A percentile compares a stretch with the other conserved stretches of the same genome.
phyloP scores from a whole-genome alignment of 768 basidiomycete species.

The Mycena maculata region DNA sequence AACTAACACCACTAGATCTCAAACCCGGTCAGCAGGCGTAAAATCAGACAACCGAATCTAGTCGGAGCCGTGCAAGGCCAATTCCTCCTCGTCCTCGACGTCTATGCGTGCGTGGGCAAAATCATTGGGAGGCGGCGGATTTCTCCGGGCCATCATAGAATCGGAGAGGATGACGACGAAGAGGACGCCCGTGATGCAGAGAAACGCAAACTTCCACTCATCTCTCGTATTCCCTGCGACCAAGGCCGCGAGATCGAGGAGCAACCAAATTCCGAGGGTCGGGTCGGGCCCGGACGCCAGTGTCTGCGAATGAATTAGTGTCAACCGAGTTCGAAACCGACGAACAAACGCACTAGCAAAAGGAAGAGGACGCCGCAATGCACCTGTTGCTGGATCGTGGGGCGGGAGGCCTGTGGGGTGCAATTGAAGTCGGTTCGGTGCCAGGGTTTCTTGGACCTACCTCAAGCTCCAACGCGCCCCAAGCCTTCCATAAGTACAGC shows the following conservation, averaged over 20 bases:
- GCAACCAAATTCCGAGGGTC: conserved; percentile 46
- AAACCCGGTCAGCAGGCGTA: background rate
- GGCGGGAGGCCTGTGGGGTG: conserved; percentile 35
- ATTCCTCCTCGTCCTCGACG: conserved; percentile 17
- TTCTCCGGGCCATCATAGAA: conserved; percentile 8
- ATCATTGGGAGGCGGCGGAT: background rate
- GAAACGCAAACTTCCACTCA: conserved; percentile 42
- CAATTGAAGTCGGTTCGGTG: background rate
- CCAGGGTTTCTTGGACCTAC: no score
- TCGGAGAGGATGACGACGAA: conserved; percentile 32
- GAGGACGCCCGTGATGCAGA: conserved; percentile 38
- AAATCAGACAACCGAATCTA: conserved; percentile 23
- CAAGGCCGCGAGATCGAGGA: conserved; percentile 47
- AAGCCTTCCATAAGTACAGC: conserved; percentile 46
- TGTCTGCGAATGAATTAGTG: background rate
- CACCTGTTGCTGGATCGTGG: conserved; percentile 39
- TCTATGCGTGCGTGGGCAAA: background rate
- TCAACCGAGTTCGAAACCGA: background rate
- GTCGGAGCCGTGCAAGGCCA: conserved; percentile 8
- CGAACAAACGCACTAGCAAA: conserved; percentile 42
- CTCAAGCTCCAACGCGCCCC: conserved; percentile 41
- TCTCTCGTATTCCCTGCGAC: conserved; percentile 38
- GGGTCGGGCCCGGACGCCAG: conserved; percentile 53
- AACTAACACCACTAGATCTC: no score
- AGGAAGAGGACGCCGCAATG: conserved; percentile 43